Percentiles rank a stretch among this genome's conserved stretches.
Conservation (phyloP, 2,329 filamentous ascomycete species). For the Rutstroemia sp. region DNA sequence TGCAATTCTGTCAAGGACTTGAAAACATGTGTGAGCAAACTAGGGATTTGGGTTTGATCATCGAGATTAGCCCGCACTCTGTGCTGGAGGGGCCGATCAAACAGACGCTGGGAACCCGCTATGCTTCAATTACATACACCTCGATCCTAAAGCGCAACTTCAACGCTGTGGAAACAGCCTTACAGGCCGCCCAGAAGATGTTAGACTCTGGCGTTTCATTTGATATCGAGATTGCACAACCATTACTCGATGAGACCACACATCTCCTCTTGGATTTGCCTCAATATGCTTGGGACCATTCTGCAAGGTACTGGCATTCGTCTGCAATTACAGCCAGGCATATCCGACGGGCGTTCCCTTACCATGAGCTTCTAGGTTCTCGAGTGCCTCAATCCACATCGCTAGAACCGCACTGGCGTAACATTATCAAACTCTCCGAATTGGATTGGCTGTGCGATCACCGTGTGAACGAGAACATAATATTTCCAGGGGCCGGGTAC, state of each 20-base stretch:
- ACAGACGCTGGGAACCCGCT: constrained; percentile 28
- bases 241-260: constrained; percentile 28
- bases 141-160: constrained; percentile 7
- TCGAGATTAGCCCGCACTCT: constrained; percentile 17
- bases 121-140: constrained; percentile 26
- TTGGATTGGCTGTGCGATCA: constrained; percentile 33
- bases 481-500: constrained; percentile 28
- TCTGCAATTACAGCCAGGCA: constrained; percentile 39
- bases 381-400: neutral
- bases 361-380: neutral
- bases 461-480: constrained; percentile 34
- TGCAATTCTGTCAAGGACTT: constrained; percentile 16
- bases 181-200: constrained; percentile 10
- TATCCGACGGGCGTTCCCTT: neutral
- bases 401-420: neutral
- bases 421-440: neutral
- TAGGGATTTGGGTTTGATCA: neutral
- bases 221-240: constrained; percentile 40
- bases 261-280: constrained; percentile 33
- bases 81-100: constrained; percentile 16
- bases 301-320: constrained; percentile 45
- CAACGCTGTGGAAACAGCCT: constrained; percentile 8
- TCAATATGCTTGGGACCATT: constrained; percentile 46
- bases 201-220: constrained; percentile 23
- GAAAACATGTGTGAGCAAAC: neutral